Base-by-base conservation (phyloP, 257 asterid genomes). In the Voacanga thouarsii region DNA sequence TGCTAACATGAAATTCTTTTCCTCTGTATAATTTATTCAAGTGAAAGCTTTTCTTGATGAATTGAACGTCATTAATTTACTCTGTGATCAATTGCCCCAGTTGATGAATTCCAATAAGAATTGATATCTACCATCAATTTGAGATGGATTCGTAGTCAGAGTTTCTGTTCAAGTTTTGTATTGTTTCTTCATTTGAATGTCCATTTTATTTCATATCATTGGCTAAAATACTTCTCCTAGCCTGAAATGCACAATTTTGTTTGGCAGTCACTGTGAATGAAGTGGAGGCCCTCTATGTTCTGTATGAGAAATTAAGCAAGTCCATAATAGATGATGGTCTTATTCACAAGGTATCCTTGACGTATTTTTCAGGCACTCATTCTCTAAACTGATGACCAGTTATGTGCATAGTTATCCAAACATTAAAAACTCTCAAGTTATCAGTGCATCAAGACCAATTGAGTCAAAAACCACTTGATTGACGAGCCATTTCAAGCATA, bases 191-290 rank as follows among this genome's bases (percentile, higher is more conserved):
- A 41, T 3, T 75, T 50, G 16, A 39, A 33, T 68, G n/a, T 28
- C 51, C 45, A 24, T 39, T 73, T 57, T 15, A 12, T 19, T 15
- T 76, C 45, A 53, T 43, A 60, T 67, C 19, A 55, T 21, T 7
- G 16, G 24, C 41, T 37, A 60, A 69, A 68, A 9, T 28, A 41
- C 39, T 59, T n/a, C 0, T 49, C 67, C 33, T 41, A 78, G 69
- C 39, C 44, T 64, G 84, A 75, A 80, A 44, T 41, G 37, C 47
- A 55, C 75, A 43, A 39, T 39, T 61, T 47, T 44, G 56, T 47
- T 69, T 75, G 82, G 86, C 94, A 94, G 98, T 94, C 88, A 90
- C 84, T 49, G 81, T 92, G 80, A 94, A 94, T 69, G 97, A 92
- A 84, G 91, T 94, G n/a, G 98, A 92, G 84, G 98, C 98, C 73